phyloP scores from a whole-genome alignment of 768 basidiomycete genomes.

The Calocera cornea region DNA sequence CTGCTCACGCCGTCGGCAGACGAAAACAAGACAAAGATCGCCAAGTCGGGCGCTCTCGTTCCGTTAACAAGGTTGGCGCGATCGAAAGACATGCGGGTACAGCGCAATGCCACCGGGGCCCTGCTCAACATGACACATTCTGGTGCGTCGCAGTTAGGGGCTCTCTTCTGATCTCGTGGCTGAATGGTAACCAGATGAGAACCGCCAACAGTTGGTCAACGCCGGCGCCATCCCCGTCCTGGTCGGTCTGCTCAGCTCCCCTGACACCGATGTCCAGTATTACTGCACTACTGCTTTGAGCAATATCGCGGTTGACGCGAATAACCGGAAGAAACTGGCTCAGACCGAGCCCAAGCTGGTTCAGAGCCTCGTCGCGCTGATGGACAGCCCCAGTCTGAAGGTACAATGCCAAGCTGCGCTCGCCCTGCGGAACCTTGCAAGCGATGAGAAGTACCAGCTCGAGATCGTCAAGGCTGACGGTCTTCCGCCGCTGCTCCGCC shows the following conservation, averaged over 20 bases:
- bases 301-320: conserved; percentile 93
- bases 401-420: conserved; percentile 98
- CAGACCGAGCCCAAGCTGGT: conserved; percentile 91
- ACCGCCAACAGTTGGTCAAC: conserved; percentile 93
- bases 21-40: conserved; percentile 99
- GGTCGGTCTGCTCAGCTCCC: conserved; percentile 83
- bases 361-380: conserved; percentile 79
- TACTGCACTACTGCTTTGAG: conserved; percentile 97
- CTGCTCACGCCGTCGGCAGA: conserved; percentile 37
- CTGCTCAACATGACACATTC: conserved; percentile 99
- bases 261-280: conserved; percentile 99
- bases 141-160: conserved; percentile 36
- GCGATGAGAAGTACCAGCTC: conserved; percentile 96
- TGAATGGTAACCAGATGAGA: conserved; percentile 56
- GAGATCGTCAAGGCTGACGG: conserved; percentile 97
- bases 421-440: conserved; percentile 89
- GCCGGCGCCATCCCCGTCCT: conserved; percentile 97
- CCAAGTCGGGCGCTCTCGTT: conserved; percentile 96
- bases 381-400: conserved; percentile 95
- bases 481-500: conserved; percentile 76
- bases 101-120: conserved; percentile 95
- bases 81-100: conserved; percentile 98
- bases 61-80: conserved; percentile 90
- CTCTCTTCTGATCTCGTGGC: not conserved
- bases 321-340: conserved; percentile 87